phyloP scores from a whole-genome alignment of 2,329 filamentous ascomycete species.

The Scedosporium minutisporum region DNA sequence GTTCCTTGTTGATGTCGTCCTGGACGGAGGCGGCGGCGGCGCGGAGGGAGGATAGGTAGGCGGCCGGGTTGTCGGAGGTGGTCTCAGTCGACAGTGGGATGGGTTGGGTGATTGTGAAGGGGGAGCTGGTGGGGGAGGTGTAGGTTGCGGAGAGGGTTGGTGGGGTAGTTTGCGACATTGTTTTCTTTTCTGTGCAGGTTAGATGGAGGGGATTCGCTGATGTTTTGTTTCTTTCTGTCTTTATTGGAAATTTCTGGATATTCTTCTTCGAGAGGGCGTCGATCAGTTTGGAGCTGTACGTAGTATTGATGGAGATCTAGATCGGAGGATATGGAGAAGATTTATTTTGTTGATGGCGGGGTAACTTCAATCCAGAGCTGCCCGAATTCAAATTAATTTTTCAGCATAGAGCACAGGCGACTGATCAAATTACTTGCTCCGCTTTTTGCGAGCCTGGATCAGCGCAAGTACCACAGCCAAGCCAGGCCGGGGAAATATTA shows the following conservation, averaged over 20 bases:
- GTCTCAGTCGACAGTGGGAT: conserved; percentile 23
- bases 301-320: no score
- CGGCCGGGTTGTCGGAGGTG: conserved; percentile 38
- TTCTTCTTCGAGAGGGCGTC: no score
- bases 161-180: conserved; percentile 1
- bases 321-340: no score
- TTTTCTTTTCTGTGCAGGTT: not conserved
- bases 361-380: not conserved
- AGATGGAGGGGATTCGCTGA: not conserved
- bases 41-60: conserved; percentile 51
- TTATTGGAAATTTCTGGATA: no score
- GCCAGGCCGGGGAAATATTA: not conserved
- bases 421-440: not conserved
- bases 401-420: not conserved
- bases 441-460: not conserved
- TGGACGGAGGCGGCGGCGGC: conserved; percentile 50
- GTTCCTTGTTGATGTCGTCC: conserved; percentile 56
- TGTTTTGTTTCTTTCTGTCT: no score
- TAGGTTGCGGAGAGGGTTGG: conserved; percentile 39
- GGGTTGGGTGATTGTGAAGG: conserved; percentile 32
- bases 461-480: no score
- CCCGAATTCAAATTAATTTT: not conserved
- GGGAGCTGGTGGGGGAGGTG: conserved; percentile 36
- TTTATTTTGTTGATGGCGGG: no score
- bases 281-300: no score